Percentiles rank a stretch among this genome's conserved stretches.
phyloP scores from a whole-genome alignment of 179 eudicot genomes.

The Silene noctiflora region DNA sequence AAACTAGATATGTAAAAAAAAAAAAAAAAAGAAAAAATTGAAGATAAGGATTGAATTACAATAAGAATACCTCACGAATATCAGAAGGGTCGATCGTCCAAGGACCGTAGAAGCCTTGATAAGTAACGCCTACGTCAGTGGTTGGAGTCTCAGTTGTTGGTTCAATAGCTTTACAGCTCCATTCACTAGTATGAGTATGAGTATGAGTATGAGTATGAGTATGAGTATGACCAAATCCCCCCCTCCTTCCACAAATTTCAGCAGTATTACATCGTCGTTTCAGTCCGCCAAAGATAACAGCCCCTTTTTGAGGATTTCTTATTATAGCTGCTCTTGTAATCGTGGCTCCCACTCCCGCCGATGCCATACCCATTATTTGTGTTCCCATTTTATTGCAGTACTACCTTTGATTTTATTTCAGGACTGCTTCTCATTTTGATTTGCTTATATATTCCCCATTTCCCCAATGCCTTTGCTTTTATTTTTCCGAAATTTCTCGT shows the following conservation, averaged over 20 bases:
- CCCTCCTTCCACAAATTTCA: too few species aligned
- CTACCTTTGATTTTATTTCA: neutral
- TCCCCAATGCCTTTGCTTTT: too few species aligned
- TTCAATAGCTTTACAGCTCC: slow-evolving; percentile 28
- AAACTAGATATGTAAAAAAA: too few species aligned
- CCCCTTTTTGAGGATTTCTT: neutral
- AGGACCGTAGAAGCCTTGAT: slow-evolving; percentile 76
- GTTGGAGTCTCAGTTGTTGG: slow-evolving; percentile 5
- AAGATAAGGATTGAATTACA: neutral
- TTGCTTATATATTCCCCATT: too few species aligned
- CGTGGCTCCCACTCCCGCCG: neutral
- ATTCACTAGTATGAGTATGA: neutral
- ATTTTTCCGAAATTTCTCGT: too few species aligned
- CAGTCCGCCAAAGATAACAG: neutral
- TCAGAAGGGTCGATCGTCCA: slow-evolving; percentile 74
- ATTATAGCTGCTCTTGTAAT: neutral
- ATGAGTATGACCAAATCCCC: too few species aligned
- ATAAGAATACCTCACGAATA: slow-evolving; percentile 56
- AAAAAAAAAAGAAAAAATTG: too few species aligned
- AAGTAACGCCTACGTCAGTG: too few species aligned
- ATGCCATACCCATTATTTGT: neutral
- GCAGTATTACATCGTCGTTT: neutral
- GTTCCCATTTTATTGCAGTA: neutral
- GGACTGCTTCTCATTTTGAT: neutral
- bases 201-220: too few species aligned